Evolutionary conservation across 2,329 filamentous ascomycete genomes (phyloP).

Genomic region (Paramyrothecium roridum): DNA sequence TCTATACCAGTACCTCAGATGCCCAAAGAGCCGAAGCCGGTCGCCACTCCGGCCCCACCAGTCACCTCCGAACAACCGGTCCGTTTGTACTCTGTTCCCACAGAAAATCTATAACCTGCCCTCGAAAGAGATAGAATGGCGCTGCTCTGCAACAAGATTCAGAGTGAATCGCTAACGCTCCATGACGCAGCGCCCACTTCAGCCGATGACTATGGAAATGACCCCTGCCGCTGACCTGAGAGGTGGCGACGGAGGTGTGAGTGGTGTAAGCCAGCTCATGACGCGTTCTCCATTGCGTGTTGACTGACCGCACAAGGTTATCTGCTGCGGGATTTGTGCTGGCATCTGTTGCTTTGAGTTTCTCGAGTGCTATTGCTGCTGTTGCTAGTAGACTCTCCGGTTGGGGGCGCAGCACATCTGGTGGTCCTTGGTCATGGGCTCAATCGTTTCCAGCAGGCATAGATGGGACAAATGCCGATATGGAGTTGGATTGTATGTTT

Average conservation of each 20-base stretch:
- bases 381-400: constrained; percentile 16
- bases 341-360: constrained; percentile 37
- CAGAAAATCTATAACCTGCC: not conserved
- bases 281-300: constrained; percentile 1
- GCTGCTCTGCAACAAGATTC: constrained; percentile 1
- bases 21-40: constrained; percentile 27
- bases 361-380: constrained; percentile 26
- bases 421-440: too few species aligned
- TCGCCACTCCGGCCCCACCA: constrained; percentile 18
- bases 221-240: constrained; percentile 22
- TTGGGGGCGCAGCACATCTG: too few species aligned
- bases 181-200: constrained; percentile 22
- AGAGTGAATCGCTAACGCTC: not conserved
- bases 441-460: too few species aligned
- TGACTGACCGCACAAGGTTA: constrained; percentile 21
- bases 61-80: constrained; percentile 31
- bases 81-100: constrained; percentile 10
- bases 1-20: constrained; percentile 21
- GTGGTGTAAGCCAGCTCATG: constrained; percentile 24
- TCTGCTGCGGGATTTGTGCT: constrained; percentile 37
- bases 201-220: constrained; percentile 30
- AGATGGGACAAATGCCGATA: too few species aligned
- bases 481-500: constrained; percentile 12
- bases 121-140: not conserved
- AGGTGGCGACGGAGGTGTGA: constrained; percentile 28